Evolutionary conservation across 768 basidiomycete species (phyloP), one percentile per base, ranked within the genome.

Genomic region (Boletus eberwhitei): DNA sequence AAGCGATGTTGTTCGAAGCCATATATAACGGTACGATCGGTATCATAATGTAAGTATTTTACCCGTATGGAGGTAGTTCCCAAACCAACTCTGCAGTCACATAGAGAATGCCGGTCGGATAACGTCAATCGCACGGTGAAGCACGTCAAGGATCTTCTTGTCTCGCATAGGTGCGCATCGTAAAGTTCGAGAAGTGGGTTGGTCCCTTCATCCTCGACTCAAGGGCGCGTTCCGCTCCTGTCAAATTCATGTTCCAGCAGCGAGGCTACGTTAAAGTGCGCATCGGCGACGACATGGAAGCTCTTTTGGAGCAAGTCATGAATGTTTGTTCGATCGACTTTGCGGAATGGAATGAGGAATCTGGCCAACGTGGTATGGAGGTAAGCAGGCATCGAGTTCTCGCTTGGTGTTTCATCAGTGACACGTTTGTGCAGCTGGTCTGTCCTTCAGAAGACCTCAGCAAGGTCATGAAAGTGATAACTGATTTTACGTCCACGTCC

Each of bases 71-170:
- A 36, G 19, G 19, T 42, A 26, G 42, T 36, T 44, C 24, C 53
- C 35, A 8, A 29, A 58, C 68, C 70, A 57, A 60, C 66, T 41
- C 40, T 47, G 22, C 49, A 50, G 57, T 41, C 48, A 50, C 63
- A 53, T 59, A 84, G 83, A 66, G 82, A 84, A 59, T 84, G 81
- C 60, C 67, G 81, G 39, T 81, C 84, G n/a, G 79, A 86, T 63
- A 88, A 87, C 60, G 68, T 74, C 42, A 85, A 81, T 58, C 79
- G 86, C 32, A 86, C 86, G 21, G 73, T 82, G 46, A 78, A 81
- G 58, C 78, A 74, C 38, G 69, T 87, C 46, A 79, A 80, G 45
- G 80, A 83, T 46, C 72, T 81, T 14, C 64, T 88, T 40, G 73
- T 70, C 31, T 62, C 64, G 16, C 74, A 82, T 54, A 73, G 76